Evolutionary conservation across 1,284 basidiomycete species (phyloP).

Genomic region (Entoloma clypeatum): DNA sequence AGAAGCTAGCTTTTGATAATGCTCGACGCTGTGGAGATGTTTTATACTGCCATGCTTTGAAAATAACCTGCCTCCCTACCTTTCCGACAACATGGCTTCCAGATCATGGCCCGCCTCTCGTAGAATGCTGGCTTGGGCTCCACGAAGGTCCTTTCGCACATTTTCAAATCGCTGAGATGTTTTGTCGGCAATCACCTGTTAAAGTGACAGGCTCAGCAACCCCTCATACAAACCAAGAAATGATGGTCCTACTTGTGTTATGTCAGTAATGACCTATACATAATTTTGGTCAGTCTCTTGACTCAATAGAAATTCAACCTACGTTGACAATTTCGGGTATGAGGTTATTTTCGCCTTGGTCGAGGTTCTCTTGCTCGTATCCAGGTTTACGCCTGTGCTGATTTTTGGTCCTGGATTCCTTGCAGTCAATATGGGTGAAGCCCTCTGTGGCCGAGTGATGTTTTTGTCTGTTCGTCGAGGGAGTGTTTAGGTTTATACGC

Average conservation of each 20-base stretch:
- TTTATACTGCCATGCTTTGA: not conserved
- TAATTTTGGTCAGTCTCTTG: not conserved
- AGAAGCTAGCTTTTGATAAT: conserved; percentile 34
- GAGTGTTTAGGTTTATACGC: too few species aligned
- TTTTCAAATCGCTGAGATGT: conserved; percentile 27
- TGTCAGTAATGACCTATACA: conserved; percentile 20
- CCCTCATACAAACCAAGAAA: not conserved
- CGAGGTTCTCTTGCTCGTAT: not conserved
- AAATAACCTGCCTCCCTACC: conserved; percentile 17
- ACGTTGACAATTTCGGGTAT: conserved; percentile 19
- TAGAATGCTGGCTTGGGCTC: conserved; percentile 25
- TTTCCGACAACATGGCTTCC: conserved; percentile 24
- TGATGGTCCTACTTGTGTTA: conserved; percentile 15
- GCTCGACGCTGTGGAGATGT: conserved; percentile 22
- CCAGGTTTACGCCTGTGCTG: too few species aligned
- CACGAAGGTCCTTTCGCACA: conserved; percentile 25
- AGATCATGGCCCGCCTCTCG: conserved; percentile 25
- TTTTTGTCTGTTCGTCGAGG: too few species aligned
- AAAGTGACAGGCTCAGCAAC: not conserved
- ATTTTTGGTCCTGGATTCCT: too few species aligned
- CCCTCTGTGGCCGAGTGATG: too few species aligned
- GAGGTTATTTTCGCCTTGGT: conserved; percentile 4
- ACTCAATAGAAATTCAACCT: conserved; percentile 6
- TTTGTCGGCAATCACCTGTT: conserved; percentile 26
- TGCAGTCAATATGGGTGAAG: too few species aligned